Conservation (phyloP, 805 yeast genomes). For the Myxozyma neotropica region DNA sequence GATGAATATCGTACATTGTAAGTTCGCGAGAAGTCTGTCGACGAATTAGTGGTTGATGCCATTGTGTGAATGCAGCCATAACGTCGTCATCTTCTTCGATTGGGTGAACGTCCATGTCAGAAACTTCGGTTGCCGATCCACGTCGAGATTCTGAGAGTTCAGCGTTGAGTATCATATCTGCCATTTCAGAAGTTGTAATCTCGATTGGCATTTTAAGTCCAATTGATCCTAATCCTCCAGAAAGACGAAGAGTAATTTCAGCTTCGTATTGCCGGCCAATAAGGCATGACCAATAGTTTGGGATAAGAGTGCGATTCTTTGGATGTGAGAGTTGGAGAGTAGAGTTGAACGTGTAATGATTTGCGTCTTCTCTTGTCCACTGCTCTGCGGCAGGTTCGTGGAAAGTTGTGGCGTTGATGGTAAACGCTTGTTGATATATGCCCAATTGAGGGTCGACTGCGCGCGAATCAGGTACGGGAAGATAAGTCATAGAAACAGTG, state of each 20-base stretch:
- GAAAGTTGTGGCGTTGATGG: slow-evolving; percentile 8
- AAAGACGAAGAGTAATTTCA: slow-evolving; percentile 18
- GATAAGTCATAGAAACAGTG: slow-evolving; percentile 13
- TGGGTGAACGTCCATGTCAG: neutral
- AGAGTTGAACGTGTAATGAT: slow-evolving; percentile 9
- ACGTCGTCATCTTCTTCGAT: slow-evolving; percentile 12
- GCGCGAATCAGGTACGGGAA: slow-evolving; percentile 24
- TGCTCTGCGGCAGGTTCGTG: neutral
- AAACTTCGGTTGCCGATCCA: neutral
- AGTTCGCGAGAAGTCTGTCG: neutral
- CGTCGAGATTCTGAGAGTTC: neutral
- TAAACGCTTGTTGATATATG: slow-evolving; percentile 9
- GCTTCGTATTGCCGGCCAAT: slow-evolving; percentile 29
- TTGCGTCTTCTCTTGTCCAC: slow-evolving; percentile 17
- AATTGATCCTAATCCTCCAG: slow-evolving; percentile 4
- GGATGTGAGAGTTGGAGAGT: slow-evolving; percentile 17
- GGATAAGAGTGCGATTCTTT: slow-evolving; percentile 10
- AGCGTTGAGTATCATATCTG: slow-evolving; percentile 13
- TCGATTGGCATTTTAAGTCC: slow-evolving; percentile 22
- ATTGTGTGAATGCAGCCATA: neutral
- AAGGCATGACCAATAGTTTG: slow-evolving; percentile 27
- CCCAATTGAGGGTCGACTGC: slow-evolving; percentile 20
- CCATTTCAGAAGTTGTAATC: slow-evolving; percentile 17
- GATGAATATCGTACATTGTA: slow-evolving; percentile 11
- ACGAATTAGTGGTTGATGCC: slow-evolving; percentile 1